A percentile compares a stretch with the other conserved stretches of the same genome.
Conservation (phyloP, 2,329 filamentous ascomycete genomes). For the Nemania diffusa region DNA sequence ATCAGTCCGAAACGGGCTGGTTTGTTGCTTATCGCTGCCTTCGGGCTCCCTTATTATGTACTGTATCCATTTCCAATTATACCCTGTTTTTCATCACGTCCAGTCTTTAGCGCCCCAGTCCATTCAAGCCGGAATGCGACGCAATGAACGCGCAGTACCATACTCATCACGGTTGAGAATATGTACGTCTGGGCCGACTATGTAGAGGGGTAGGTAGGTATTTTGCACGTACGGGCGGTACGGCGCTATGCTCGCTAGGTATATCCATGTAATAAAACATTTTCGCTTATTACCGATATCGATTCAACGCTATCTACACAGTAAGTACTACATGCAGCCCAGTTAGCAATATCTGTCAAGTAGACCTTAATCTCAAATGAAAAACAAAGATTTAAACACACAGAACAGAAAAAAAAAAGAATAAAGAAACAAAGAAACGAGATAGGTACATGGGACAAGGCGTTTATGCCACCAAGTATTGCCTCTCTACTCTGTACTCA, state of each 20-base stretch:
- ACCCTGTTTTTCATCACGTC: constrained; percentile 19
- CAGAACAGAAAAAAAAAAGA: neutral
- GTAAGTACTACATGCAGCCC: too few relatives aligned
- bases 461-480: too few relatives aligned
- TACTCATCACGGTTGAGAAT: constrained; percentile 7
- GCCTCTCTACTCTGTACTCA: too few relatives aligned
- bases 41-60: constrained; percentile 3
- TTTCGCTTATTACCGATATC: neutral
- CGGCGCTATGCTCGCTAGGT: neutral
- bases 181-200: neutral
- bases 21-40: constrained; percentile 21
- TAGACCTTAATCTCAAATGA: neutral
- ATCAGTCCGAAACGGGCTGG: constrained; percentile 30
- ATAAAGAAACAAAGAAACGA: neutral
- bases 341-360: too few relatives aligned
- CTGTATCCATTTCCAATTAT: constrained; percentile 22
- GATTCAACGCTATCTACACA: neutral
- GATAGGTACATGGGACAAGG: too few relatives aligned
- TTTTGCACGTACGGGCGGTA: neutral
- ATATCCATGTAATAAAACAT: neutral
- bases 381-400: too few relatives aligned
- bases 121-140: constrained; percentile 30
- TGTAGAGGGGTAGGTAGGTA: neutral
- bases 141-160: constrained; percentile 19
- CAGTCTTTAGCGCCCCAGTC: constrained; percentile 14